Base-by-base conservation (phyloP, 192 early-diverging fungal species). In the Umbelopsis vinacea region DNA sequence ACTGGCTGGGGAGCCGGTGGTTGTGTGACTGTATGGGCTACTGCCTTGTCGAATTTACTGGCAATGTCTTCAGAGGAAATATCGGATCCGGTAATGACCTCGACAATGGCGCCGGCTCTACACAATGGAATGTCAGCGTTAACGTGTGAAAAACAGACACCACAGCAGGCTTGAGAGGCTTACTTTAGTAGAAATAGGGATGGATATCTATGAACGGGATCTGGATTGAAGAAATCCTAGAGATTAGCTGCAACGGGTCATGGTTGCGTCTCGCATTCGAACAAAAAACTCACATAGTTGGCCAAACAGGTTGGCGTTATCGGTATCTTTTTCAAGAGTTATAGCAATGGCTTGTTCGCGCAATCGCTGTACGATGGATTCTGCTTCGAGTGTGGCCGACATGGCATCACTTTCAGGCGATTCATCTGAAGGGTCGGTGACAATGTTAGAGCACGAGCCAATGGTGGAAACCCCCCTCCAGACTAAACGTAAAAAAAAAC, bases 221-320 rank as follows among this genome's bases (percentile, higher is more conserved):
- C 57, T 63, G 10, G 26, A n/a, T 17, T 3, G 12, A 37, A 22
- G 26, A 14, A 8, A 60, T 29, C 0, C 10, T 0, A 12, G 4
- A 6, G 10, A 26, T 22, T 54, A 43, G 40, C 40, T 43, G 40
- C 5, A 43, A 43, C 8, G 40, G n/a, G 6, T 43, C 40, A 11
- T 11, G 6, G 40, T 43, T 0, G 40, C 3, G 1, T 29, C 29
- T 43, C 40, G 40, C 8, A 43, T 43, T 43, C 6, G 6, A 0
- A 3, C 48, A 3, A n/a, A 26, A 48, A 3, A 43, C 70, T 68
- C 71, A 79, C 77, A 79, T 17, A 71, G 48, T 74, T 79, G 77
- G 4, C 43, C 52, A 79, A 79, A 79, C 14, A 79, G 24, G 21
- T 14, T 55, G 15, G 77, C 73, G 26, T 79, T 71, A 4, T 71